Evolutionary conservation across 1,284 basidiomycete species (phyloP), one percentile per base, ranked within the genome.

Genomic region (Pseudomicrostroma phylloplanum): DNA sequence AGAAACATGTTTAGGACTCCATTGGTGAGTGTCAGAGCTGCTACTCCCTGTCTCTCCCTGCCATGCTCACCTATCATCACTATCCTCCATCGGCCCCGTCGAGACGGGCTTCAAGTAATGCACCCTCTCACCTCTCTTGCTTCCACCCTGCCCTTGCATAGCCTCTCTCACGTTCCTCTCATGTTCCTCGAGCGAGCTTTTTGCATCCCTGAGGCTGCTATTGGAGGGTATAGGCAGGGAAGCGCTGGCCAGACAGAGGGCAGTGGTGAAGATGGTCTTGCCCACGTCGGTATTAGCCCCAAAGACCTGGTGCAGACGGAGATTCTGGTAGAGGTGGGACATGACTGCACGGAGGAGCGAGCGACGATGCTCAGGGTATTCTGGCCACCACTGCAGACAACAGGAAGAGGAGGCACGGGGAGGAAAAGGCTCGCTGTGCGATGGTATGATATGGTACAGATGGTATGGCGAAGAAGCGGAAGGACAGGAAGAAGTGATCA

Each of bases 221-320:
- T 1, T 3, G 21, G n/a, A 42, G 48, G 19, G 57, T 9, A 30
- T 30, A 8, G 15, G 68, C 62, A 6, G 67, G 63, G 12, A 57
- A 6, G 72, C 65, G 7, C 71, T 70, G 21, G 77, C 77, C 19
- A 77, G 66, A 26, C 68, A 72, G 46, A 77, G 67, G 1, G 72
- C 77, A 6, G 77, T 79, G n/a, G 76, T 67, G 61, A 79, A 76
- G 59, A 79, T 73, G 17, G 77, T 78, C 68, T 79, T 79, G 63
- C 77, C 77, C 0, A 78, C 77, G 55, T 79, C 77, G 6, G 77
- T 79, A 61, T 78, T 76, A 13, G 77, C 76, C 19, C 77, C 77
- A 68, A 79, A 77, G 23, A 79, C 65, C 57, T 78, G 73, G 49
- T 68, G 71, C 26, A 73, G 46, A 6, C 73, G 63, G 6, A 76